Percentiles rank a stretch among this genome's conserved stretches.
Conservation (phyloP, 805 yeast species). For the Cyberlindnera sargentensis region DNA sequence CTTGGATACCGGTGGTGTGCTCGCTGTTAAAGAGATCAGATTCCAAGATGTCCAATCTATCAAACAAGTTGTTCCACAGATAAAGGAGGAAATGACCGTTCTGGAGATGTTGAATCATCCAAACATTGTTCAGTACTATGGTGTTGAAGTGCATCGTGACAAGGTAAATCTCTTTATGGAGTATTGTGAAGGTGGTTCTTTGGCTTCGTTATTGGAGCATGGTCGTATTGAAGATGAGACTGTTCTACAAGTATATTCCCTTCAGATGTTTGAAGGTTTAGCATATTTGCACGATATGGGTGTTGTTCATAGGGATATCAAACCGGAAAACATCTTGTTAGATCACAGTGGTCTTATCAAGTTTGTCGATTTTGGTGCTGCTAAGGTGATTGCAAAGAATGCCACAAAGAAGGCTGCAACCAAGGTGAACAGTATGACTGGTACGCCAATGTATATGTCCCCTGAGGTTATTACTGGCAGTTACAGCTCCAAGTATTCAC, state of each 20-base stretch:
- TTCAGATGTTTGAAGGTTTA: slow-evolving; percentile 91
- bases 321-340: slow-evolving; percentile 86
- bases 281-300: slow-evolving; percentile 93
- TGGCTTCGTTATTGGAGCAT: slow-evolving; percentile 77
- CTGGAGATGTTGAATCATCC: slow-evolving; percentile 94
- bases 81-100: slow-evolving; percentile 95
- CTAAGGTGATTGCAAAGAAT: slow-evolving; percentile 66
- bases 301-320: slow-evolving; percentile 93
- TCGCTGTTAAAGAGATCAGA: slow-evolving; percentile 95
- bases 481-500: slow-evolving; percentile 29
- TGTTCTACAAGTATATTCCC: slow-evolving; percentile 81
- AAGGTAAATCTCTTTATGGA: slow-evolving; percentile 96
- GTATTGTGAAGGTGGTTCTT: slow-evolving; percentile 92
- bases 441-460: slow-evolving; percentile 99
- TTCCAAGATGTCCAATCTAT: slow-evolving; percentile 85
- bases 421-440: slow-evolving; percentile 42
- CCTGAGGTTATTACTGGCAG: slow-evolving; percentile 91
- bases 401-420: slow-evolving; percentile 35
- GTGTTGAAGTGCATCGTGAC: slow-evolving; percentile 96
- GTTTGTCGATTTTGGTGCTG: slow-evolving; percentile 97
- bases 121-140: slow-evolving; percentile 91
- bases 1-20: slow-evolving; percentile 88
- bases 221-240: slow-evolving; percentile 95
- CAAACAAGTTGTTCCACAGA: slow-evolving; percentile 75
- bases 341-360: slow-evolving; percentile 92